Evolutionary conservation across 208 protist genomes (phyloP).

Genomic region (Leishmania braziliensis): DNA sequence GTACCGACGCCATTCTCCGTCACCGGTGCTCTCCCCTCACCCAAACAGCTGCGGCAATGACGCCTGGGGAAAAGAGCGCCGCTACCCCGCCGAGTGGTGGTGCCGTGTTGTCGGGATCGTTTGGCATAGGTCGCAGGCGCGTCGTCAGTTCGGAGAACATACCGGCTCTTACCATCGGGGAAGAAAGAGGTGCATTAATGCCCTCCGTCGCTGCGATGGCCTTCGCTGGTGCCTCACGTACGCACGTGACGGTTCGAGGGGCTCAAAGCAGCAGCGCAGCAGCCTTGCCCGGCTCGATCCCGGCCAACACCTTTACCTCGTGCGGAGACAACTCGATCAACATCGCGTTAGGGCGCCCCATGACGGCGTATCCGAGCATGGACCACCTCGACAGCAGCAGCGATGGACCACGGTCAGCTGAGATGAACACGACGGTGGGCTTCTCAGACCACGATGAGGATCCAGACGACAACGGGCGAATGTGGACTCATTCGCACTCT

Average conservation of each 20-base stretch:
- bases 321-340: not conserved
- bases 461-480: not conserved
- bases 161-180: slow-evolving; percentile 8
- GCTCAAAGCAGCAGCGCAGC: not conserved
- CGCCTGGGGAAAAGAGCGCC: not conserved
- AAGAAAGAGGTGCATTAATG: slow-evolving; percentile 6
- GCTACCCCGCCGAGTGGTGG: not conserved
- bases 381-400: slow-evolving; percentile 8
- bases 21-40: not conserved
- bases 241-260: not conserved
- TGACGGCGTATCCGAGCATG: not conserved
- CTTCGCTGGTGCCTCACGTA: not conserved
- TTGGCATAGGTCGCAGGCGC: slow-evolving; percentile 15
- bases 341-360: not conserved
- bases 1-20: slow-evolving; percentile 17
- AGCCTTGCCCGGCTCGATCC: not conserved
- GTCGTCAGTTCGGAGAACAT: slow-evolving; percentile 25
- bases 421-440: slow-evolving; percentile 4
- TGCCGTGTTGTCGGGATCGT: slow-evolving; percentile 3
- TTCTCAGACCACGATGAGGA: slow-evolving; percentile 14
- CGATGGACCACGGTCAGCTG: slow-evolving; percentile 1
- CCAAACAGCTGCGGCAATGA: not conserved
- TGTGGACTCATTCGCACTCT: not conserved
- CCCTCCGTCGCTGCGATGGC: not conserved
- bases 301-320: not conserved